phyloP scores from a whole-genome alignment of 495 filamentous ascomycete genomes.

The Rhypophila decipiens region DNA sequence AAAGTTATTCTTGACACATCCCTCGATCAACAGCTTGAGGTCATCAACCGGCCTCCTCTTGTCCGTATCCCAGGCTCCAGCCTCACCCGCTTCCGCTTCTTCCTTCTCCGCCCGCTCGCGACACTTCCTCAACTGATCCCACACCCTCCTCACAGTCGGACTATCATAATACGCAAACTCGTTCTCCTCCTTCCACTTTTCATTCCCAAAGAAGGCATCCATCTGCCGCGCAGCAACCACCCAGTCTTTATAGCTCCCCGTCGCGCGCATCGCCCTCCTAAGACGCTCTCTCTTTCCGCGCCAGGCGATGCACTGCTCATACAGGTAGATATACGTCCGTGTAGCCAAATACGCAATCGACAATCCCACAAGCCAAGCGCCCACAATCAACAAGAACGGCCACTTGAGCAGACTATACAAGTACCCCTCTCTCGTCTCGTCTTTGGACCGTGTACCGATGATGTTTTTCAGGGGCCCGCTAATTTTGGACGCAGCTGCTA shows the following conservation, averaged over 20 bases:
- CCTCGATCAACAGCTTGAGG: constrained; percentile 68
- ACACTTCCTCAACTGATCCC: constrained; percentile 60
- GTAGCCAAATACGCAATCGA: constrained; percentile 69
- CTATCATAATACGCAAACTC: constrained; percentile 95
- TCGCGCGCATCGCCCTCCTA: constrained; percentile 59
- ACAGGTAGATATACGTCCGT: constrained; percentile 80
- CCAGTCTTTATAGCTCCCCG: constrained; percentile 78
- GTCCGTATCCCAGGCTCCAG: constrained; percentile 12
- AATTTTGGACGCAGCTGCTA: constrained; percentile 8
- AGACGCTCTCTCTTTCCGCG: constrained; percentile 65
- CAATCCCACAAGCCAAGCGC: constrained; percentile 68
- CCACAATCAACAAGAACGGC: constrained; percentile 75
- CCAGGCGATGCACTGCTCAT: constrained; percentile 75
- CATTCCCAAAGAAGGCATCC: constrained; percentile 76
- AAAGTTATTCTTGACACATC: constrained; percentile 95
- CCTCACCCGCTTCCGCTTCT: constrained; percentile 20
- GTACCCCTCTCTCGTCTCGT: constrained; percentile 92
- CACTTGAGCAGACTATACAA: constrained; percentile 84
- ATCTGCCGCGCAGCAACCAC: constrained; percentile 66
- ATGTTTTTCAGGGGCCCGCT: constrained; percentile 8
- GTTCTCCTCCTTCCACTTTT: constrained; percentile 77
- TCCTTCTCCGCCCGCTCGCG: constrained; percentile 53
- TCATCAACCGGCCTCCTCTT: constrained; percentile 58
- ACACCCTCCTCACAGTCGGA: constrained; percentile 68
- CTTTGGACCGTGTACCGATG: constrained; percentile 53